phyloP scores from a whole-genome alignment of 192 early-diverging fungal species.

The Coemansia sp. region DNA sequence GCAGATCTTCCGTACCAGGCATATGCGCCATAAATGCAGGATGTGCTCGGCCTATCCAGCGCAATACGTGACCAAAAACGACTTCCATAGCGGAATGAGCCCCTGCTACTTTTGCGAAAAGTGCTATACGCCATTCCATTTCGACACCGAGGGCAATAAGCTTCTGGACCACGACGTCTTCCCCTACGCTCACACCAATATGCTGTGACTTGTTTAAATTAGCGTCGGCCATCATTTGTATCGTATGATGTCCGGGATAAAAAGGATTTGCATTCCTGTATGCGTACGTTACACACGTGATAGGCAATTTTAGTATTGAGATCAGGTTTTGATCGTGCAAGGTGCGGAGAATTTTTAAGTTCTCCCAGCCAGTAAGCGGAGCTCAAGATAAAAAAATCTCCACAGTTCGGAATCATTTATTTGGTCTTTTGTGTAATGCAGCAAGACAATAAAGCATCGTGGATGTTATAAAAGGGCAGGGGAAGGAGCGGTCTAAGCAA shows the following conservation, averaged over 20 bases:
- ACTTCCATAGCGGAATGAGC: conserved; percentile 65
- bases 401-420: conserved; percentile 1
- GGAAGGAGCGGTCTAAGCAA: not conserved
- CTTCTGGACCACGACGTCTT: conserved; percentile 52
- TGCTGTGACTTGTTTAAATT: conserved; percentile 19
- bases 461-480: conserved; percentile 1
- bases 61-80: conserved; percentile 66
- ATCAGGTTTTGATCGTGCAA: too few relatives aligned
- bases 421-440: too few relatives aligned
- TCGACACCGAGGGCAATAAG: conserved; percentile 55
- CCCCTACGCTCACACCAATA: conserved; percentile 53
- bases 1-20: conserved; percentile 55
- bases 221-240: too few relatives aligned
- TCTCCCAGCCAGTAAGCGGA: conserved; percentile 4
- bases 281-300: conserved; percentile 1
- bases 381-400: conserved; percentile 7
- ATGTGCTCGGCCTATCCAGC: conserved; percentile 63
- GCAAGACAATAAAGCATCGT: too few relatives aligned
- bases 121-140: conserved; percentile 73
- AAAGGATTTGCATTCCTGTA: not conserved
- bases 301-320: not conserved
- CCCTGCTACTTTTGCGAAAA: conserved; percentile 69
- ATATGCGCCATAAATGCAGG: conserved; percentile 58
- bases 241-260: not conserved
- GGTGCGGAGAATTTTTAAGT: conserved; percentile 7